These are phyloP conservation scores for Suhomyces xylopsoci DNA, from an alignment of 805 yeast genomes.

Conservation along the genomic window DNA sequence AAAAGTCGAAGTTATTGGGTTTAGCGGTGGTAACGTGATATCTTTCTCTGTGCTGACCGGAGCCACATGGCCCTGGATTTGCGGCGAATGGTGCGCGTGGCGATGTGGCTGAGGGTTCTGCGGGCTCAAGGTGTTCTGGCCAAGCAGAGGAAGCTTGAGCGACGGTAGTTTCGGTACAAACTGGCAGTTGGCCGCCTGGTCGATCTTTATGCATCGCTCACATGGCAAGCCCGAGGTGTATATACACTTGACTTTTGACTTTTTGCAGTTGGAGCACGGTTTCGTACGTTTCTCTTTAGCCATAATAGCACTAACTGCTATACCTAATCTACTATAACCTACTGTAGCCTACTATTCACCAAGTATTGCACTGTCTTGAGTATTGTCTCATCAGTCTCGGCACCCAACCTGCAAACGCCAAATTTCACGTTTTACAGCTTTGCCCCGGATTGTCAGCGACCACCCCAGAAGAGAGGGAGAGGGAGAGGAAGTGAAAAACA, in stretches of 20 bases:
- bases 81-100: neutral
- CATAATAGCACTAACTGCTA: slow-evolving; percentile 6
- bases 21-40: slow-evolving; percentile 1
- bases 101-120: neutral
- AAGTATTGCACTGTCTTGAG: no score
- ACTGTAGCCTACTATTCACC: no score
- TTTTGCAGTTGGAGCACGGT: slow-evolving; percentile 64
- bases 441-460: neutral
- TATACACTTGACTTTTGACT: slow-evolving; percentile 60
- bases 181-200: slow-evolving; percentile 47
- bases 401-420: neutral
- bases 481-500: no score
- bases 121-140: neutral
- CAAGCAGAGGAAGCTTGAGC: slow-evolving; percentile 14
- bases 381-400: no score
- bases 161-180: slow-evolving; percentile 55
- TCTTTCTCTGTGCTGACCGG: neutral
- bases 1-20: neutral
- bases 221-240: slow-evolving; percentile 51
- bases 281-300: slow-evolving; percentile 44
- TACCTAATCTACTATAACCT: neutral
- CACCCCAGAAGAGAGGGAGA: no score
- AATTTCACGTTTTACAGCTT: neutral
- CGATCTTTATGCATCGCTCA: slow-evolving; percentile 51
- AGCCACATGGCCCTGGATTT: neutral